Base-by-base conservation (phyloP, 192 early-diverging fungal species). In the Irineochytrium annulatum region DNA sequence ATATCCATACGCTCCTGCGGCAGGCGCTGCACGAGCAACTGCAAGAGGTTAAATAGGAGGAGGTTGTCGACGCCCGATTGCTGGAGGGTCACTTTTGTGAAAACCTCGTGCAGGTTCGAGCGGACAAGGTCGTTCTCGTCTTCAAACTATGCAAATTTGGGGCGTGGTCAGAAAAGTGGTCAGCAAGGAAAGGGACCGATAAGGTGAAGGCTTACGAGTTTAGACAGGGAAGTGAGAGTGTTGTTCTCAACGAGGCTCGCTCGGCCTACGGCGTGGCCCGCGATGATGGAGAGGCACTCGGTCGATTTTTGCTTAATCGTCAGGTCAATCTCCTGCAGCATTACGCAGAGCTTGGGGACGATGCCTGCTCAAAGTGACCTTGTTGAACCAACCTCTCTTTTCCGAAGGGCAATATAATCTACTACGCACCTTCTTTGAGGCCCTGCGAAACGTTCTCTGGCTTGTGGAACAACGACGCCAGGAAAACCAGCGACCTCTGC, bases 221-320 rank as follows among this genome's bases (percentile, higher is more conserved):
- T 63, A 29, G 67, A 49, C 20, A 72, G 19, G 34, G 45, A 19
- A 17, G 54, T n/a, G 20, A 68, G 52, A 3, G 67, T 55, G 27
- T 52, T 37, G 51, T 51, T 28, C 29, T 66, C 28, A 19, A 77
- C 43, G 4, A 82, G 60, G 17, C 43, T 57, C 20, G 61, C 53
- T 41, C 80, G 58, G n/a, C 80, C 80, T 19, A 74, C 59, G 14
- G 75, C 72, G 60, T 75, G 70, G n/a, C 66, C 74, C 0, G 75
- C 65, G 22, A 80, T 49, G 39, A 65, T 71, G 11, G 44, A 19
- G n/a, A 82, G 34, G 39, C 74, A 77, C 59, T 82, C 80, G 17
- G 67, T 78, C 5, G 70, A 6, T 52, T 82, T 79, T 61, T 79
- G 80, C 29, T 65, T 29, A 31, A 70, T 65, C 5, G 70, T 71